Evolutionary conservation across 345 rosid species (phyloP).

Genomic region (Lenwebbia sp.): DNA sequence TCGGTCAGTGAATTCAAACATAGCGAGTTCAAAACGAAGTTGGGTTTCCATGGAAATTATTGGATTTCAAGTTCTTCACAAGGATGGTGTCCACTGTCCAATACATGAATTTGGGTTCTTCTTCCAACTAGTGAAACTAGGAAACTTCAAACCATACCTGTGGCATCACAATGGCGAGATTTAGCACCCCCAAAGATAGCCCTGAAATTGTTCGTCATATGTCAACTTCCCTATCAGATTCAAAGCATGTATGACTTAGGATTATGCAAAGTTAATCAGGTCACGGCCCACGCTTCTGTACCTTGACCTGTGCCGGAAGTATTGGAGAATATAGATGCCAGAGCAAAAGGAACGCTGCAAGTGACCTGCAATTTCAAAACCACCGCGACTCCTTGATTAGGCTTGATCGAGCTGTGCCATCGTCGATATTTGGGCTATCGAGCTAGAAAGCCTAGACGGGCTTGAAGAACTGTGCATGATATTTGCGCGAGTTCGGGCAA

Average conservation of each 20-base stretch:
- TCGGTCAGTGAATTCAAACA: not conserved
- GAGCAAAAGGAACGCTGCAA: conserved; percentile 12
- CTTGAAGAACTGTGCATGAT: not conserved
- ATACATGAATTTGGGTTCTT: not conserved
- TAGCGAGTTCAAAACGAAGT: not conserved
- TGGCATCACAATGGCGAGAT: conserved; percentile 23
- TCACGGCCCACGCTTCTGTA: not conserved
- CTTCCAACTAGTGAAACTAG: not conserved
- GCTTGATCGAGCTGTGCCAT: not conserved
- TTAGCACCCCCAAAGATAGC: conserved; percentile 24
- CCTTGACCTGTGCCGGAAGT: conserved; percentile 8
- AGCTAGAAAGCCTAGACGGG: not conserved
- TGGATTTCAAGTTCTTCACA: not conserved
- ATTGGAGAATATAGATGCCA: conserved; percentile 4
- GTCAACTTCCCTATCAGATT: not conserved
- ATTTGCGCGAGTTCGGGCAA: not conserved
- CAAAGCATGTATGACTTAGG: not conserved
- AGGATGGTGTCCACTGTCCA: not conserved
- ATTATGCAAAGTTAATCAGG: not conserved
- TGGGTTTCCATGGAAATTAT: not conserved
- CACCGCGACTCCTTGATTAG: not conserved
- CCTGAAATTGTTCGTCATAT: not conserved
- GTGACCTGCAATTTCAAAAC: not conserved
- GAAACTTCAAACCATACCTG: conserved; percentile 5
- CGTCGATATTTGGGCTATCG: not conserved